Base-by-base conservation (phyloP, 768 basidiomycete genomes). In the Leccinum rimulosum region DNA sequence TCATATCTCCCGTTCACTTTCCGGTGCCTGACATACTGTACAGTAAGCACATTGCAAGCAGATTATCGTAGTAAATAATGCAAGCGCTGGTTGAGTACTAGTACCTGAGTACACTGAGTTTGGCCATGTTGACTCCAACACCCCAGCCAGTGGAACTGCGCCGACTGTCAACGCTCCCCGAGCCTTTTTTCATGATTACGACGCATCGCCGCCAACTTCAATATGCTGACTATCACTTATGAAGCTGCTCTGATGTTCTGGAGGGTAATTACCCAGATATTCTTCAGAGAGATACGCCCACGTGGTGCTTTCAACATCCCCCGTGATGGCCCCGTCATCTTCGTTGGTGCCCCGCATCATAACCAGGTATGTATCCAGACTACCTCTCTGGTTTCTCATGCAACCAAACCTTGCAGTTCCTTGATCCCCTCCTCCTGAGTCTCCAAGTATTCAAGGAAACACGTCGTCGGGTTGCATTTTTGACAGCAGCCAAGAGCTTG, bases 271-370 rank as follows among this genome's bases (percentile, higher is more conserved):
- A 93, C 91, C 63, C 91, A 91, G 75, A 87, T 98, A 65, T 98
- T 98, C 82, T 98, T 98, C 79, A 81, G 96, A 64, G 96, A 98
- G 76, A 88, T 98, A 67, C 83, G 96, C 59, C 92, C 95, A 4
- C 81, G 96, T 73, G 93, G 96, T 53, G 91, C 95, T 35, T 98
- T 91, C 82, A 92, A 97, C 71, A 92, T 98, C 59, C 96, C 96
- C 27, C 82, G 81, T 58, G 83, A 91, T 58, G 96, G 94, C 0
- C 91, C 96, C 3, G 84, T 96, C 55, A 92, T 98, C 63, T 95
- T 97, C 73, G 93, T 93, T 52, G 93, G 83, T 47, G 95, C 92
- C 10, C 95, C 95, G 45, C 95, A 98, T 73, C 85, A 87, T 68
- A 97, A 97, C 73, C 93, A 95, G 77, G 93, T 88, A 67, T 45